Conservation (phyloP, 345 rosid genomes). For the Populus ilicifolia region DNA sequence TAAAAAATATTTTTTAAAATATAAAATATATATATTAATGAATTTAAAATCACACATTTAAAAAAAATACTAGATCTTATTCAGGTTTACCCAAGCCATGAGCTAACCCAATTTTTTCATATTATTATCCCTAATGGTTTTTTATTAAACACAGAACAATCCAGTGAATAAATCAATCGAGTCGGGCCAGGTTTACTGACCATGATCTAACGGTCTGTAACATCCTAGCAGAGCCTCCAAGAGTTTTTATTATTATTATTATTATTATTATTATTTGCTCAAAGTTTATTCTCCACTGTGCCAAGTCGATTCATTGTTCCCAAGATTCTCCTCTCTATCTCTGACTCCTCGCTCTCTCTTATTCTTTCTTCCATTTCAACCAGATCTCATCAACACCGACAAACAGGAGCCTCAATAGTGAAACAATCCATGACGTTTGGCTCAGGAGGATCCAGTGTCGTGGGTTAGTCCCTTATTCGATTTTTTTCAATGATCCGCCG, state of each 20-base stretch:
- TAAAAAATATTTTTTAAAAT: no score
- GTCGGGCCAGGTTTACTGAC: no score
- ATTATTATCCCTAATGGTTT: no score
- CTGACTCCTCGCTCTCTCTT: not conserved
- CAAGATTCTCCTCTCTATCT: conserved; percentile 20
- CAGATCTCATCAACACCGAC: conserved; percentile 40
- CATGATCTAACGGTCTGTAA: no score
- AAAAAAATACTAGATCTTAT: no score
- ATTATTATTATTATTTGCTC: not conserved
- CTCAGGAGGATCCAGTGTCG: conserved; percentile 87
- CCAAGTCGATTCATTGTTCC: conserved; percentile 12
- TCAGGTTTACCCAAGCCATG: accelerated
- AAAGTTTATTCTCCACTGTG: conserved; percentile 8
- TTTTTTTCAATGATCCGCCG: not conserved
- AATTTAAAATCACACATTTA: no score
- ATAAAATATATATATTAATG: no score
- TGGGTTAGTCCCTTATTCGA: conserved; percentile 40
- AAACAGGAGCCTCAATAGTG: not conserved
- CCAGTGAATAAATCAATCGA: no score
- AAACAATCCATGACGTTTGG: conserved; percentile 66
- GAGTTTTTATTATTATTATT: not conserved
- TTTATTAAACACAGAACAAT: no score
- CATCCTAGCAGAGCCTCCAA: not conserved
- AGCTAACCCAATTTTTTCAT: no score
- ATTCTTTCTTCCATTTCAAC: not conserved